phyloP scores from a whole-genome alignment of 78 protist genomes.

The Salpingoeca rosetta region DNA sequence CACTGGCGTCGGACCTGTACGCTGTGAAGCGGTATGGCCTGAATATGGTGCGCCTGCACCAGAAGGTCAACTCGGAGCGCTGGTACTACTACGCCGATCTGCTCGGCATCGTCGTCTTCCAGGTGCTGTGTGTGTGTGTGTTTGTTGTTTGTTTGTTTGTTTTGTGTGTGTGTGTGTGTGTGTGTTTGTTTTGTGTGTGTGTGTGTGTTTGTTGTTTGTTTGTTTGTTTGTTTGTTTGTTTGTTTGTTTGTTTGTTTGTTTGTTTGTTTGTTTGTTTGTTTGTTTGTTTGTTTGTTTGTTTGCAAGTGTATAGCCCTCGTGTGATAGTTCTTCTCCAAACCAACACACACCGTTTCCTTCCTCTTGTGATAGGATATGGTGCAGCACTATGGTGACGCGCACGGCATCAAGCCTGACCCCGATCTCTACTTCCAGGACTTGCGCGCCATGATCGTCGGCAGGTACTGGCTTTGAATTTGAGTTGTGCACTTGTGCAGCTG shows the following conservation, averaged over 20 bases:
- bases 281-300: not conserved
- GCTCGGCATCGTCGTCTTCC: slow-evolving; percentile 32
- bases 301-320: not conserved
- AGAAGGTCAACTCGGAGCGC: slow-evolving; percentile 33
- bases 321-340: no score
- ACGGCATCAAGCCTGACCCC: not conserved
- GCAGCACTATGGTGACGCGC: slow-evolving; percentile 20
- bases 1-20: slow-evolving; percentile 9
- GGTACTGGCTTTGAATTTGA: no score
- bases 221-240: not conserved
- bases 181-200: no score
- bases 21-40: slow-evolving; percentile 12
- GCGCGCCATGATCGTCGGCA: slow-evolving; percentile 24
- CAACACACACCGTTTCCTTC: no score
- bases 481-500: no score
- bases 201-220: not conserved
- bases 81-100: slow-evolving; percentile 39
- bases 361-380: not conserved
- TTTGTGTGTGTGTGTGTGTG: not conserved
- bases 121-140: no score
- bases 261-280: not conserved
- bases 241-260: not conserved
- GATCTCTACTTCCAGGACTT: slow-evolving; percentile 12
- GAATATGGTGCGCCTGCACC: slow-evolving; percentile 41
- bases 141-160: not conserved